phyloP scores from a whole-genome alignment of 1,139 yeast species.

The Suhomyces bokatorum region DNA sequence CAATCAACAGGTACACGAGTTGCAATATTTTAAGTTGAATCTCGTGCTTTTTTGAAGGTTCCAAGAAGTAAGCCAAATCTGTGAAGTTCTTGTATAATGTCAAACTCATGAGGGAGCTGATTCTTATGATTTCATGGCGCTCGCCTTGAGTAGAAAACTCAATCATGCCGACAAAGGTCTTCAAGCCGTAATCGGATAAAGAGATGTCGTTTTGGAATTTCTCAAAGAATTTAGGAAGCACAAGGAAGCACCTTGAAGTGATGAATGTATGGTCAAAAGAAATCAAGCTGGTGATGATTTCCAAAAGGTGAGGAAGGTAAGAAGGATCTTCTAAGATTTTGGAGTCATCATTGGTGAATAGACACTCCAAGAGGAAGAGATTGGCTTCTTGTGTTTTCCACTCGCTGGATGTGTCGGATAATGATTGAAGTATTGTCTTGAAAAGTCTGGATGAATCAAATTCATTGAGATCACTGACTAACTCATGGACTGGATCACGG shows the following conservation, averaged over 20 bases:
- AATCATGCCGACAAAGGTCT: constrained; percentile 39
- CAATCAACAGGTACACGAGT: constrained; percentile 43
- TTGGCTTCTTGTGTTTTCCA: constrained; percentile 39
- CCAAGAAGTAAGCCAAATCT: constrained; percentile 28
- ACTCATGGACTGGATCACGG: constrained; percentile 56
- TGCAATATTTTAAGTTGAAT: constrained; percentile 33
- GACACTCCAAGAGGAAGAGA: constrained; percentile 40
- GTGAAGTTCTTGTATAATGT: constrained; percentile 55
- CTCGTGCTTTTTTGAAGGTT: constrained; percentile 17
- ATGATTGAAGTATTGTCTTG: constrained; percentile 10
- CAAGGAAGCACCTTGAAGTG: constrained; percentile 45
- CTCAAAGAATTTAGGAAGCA: constrained; percentile 58
- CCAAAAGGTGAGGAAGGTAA: constrained; percentile 25
- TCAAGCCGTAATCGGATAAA: constrained; percentile 37
- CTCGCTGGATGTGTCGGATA: constrained; percentile 13
- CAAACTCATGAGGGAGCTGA: constrained; percentile 53
- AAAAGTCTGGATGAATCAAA: constrained; percentile 36
- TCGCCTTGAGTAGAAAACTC: constrained; percentile 26
- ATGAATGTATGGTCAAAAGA: constrained; percentile 28
- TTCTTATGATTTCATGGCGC: constrained; percentile 34
- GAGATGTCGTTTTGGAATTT: constrained; percentile 43
- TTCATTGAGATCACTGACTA: constrained; percentile 45
- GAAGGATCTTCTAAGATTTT: constrained; percentile 20
- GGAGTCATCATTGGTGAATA: constrained; percentile 49
- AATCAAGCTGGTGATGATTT: constrained; percentile 22